Base-by-base conservation (phyloP, 1,139 yeast genomes). In the Candida dubliniensis region DNA sequence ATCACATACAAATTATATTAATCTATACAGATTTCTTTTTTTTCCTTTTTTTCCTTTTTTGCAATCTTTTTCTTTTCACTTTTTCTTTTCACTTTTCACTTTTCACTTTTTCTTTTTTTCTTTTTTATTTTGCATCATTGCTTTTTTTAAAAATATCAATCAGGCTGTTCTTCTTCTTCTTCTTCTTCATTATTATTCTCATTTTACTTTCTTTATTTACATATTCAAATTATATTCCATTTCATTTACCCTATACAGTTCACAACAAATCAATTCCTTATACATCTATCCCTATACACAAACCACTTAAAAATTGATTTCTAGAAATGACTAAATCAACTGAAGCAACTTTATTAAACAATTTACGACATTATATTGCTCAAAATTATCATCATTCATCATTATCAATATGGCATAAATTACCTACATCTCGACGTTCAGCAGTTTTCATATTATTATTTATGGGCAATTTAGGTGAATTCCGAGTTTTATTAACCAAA, bases 401-500 rank as follows among this genome's bases (percentile, higher is more conserved):
- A 50, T 48, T 52, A 40, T 58, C 87, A 59, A 65, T 81, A 13
- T 84, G 89, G 89, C 76, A 78, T 57, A 63, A 63, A 30, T 54
- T 83, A 10, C 88, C 88, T 1, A 63, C 73, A 2, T 48, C 71
- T n/a, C 64, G 96, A 46, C 69, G 96, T 40, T 82, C 95, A 1
- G 82, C 91, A 1, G 96, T 89, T 31, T 74, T 88, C 56, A 74
- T 88, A 0, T 70, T 87, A 34, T 71, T 89, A 31, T 86, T 89
- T 53, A 66, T 84, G 32, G 95, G 95, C 1, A 71, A 71, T 26
- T 66, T 73, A 45, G 95, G 95, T 2, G 95, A 88, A 55, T 63
- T 89, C 25, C 63, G 93, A 42, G 93, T 89, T 34, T 71, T 90
- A 5, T 65, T 90, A 45, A 89, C 96, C 2, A 84, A 84, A 56